Evolutionary conservation across 139 green algal genomes (phyloP), one percentile per base, ranked within the genome.

Genomic region (Chlamydomonas schloesseri): DNA sequence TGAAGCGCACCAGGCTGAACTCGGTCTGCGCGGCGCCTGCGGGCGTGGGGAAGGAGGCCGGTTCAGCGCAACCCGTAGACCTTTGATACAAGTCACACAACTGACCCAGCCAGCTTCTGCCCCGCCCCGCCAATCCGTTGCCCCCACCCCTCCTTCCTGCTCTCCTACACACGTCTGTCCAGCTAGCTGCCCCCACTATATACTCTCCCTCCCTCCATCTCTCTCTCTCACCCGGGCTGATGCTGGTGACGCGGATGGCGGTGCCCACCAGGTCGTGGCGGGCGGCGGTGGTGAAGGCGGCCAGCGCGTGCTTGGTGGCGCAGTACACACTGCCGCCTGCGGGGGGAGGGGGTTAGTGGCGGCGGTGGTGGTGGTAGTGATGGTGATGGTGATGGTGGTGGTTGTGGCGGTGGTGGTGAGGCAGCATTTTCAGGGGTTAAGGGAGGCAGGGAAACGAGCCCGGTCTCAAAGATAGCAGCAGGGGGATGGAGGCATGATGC

Each of bases 261-360:
- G 93, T 97, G 50, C 78, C 92, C 13, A 96, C 93, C 20, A 98
- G 89, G 86, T 98, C 96, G 80, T 98, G 93, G 1, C 96, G 89
- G 0, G 88, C 65, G 60, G 92, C 87, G 13, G 75, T 93, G 50
- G 95, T 96, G 84, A 93, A 96, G 0, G 93, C 96, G 14, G 94
- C 79, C 21, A 97, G 83, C 0, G 94, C 94, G 77, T 90, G 83
- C 82, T 98, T 98, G 69, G 92, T 96, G 3, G 91, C 95, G 80
- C 93, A 97, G 89, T 98, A 98, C 13, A 94, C 89, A 17, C 70
- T 88, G 34, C 96, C 96, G 64, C 94, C 93, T 92, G 86, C 33
- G 87, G 9, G 42, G 0, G 20, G 6, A 29, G 37, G 64, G 29
- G 42, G 29, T 14, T 14, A 9, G 60, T 31, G 46, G 47, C 28